Evolutionary conservation across 352 stramenopile genomes (phyloP), one percentile per base, ranked within the genome.

Genomic region (Globisporangium paroecandrum): DNA sequence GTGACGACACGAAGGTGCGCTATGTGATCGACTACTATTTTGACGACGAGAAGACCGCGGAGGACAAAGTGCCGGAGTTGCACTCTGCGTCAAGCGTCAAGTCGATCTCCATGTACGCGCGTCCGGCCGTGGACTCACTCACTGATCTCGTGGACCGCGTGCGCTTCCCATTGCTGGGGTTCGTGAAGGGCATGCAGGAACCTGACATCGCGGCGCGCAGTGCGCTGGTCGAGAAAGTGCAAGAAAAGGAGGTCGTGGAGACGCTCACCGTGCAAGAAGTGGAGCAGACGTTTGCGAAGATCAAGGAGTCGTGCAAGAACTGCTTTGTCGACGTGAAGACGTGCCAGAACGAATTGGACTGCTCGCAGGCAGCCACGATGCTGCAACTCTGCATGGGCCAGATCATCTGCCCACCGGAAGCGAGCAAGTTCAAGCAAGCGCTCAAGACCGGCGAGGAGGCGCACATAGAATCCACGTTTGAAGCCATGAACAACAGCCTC

Each of bases 21-120:
- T 99, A 99, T 76, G 96, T 99, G 29, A 99, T 99, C 74, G 98
- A 99, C 87, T 99, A 99, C 79, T 99, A 99, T 81, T 97, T 95
- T 67, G 89, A 97, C 73, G 90, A 97, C 68, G 74, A 93, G 4
- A 95, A 94, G 70, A 76, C 82, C 2, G 79, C 62, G 6, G 71
- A 94, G 62, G 88, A 97, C 72, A 62, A 89, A 64, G 83, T 95
- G 46, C 87, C 89, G 3, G 86, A 92, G 68, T 71, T 97, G n/a
- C 86, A 97, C 74, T 93, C 89, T 34, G 72, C 79, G 13, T 73
- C 79, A 62, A 95, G 87, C 71, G 86, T 96, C 73, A 93, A 94
- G 78, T 93, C 82, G 58, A 95, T 97, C 68, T 91, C 84, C 46
- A 94, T 97, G 85, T 93, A 95, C 68, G 87, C 87, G 47, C 85